These are phyloP conservation scores for Nigrograna mackinnonii DNA, from an alignment of 2,329 filamentous ascomycete genomes.

Conservation along the genomic window DNA sequence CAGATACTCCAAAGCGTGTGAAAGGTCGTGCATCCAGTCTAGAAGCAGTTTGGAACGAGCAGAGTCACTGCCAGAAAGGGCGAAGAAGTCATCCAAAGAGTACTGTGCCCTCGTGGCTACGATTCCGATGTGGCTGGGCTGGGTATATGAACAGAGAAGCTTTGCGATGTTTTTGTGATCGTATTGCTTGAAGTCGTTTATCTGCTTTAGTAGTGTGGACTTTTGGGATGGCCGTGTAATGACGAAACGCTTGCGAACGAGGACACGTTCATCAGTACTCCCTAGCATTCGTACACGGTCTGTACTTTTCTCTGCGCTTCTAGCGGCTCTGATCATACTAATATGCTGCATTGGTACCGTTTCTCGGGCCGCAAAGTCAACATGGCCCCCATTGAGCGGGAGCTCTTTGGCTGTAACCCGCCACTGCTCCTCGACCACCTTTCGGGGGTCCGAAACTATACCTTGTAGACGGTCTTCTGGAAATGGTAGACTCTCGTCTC, in stretches of 20 bases:
- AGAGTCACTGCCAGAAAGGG: conserved; percentile 28
- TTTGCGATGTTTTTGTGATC: conserved; percentile 44
- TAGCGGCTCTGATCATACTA: conserved; percentile 30
- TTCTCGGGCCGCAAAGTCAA: conserved; percentile 40
- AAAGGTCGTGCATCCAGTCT: conserved; percentile 45
- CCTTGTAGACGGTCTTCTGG: conserved; percentile 39
- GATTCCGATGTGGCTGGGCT: conserved; percentile 40
- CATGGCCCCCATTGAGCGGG: conserved; percentile 38
- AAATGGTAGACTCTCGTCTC: conserved; percentile 42
- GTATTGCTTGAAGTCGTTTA: conserved; percentile 40
- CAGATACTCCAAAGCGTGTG: conserved; percentile 42
- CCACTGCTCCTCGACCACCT: conserved; percentile 45
- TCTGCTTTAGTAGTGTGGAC: conserved; percentile 36
- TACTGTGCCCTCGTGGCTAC: conserved; percentile 36
- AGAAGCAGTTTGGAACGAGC: conserved; percentile 37
- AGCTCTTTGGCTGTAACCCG: conserved; percentile 44
- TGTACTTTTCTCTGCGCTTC: conserved; percentile 38
- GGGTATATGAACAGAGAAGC: conserved; percentile 42
- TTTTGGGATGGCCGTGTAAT: conserved; percentile 39
- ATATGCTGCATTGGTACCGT: conserved; percentile 40
- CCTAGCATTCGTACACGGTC: conserved; percentile 40
- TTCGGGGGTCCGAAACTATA: conserved; percentile 41
- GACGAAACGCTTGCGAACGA: conserved; percentile 42
- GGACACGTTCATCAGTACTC: conserved; percentile 33
- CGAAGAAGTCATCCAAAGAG: conserved; percentile 42